A percentile compares a stretch with the other conserved stretches of the same genome.
Conservation (phyloP, 345 rosid genomes). For the Dovyalis caffra region DNA sequence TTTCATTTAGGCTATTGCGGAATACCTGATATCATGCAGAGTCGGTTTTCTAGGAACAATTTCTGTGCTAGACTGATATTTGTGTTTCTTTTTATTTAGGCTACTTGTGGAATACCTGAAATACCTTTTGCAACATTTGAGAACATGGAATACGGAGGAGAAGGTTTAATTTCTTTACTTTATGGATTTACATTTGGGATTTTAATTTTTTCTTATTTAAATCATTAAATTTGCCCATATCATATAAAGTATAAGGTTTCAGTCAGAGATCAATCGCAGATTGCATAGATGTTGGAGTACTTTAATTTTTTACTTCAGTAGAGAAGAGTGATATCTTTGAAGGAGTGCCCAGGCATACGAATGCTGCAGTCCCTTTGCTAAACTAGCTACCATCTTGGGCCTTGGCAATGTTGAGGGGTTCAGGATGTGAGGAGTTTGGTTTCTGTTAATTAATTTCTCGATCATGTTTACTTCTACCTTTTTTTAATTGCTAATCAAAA, state of each 20-base stretch:
- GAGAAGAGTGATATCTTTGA: neutral
- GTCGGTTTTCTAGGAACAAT: neutral
- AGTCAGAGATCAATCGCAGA: neutral
- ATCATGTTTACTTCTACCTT: neutral
- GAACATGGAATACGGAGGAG: slow-evolving; percentile 92
- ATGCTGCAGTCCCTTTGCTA: neutral
- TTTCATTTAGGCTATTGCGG: neutral
- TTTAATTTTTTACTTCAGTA: neutral
- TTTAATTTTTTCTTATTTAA: neutral
- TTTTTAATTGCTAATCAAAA: neutral
- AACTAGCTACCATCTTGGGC: neutral
- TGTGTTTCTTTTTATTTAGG: slow-evolving; percentile 46
- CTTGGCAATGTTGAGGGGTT: neutral
- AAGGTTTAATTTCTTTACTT: slow-evolving; percentile 56
- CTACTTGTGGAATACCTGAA: slow-evolving; percentile 93
- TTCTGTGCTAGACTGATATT: slow-evolving; percentile 15
- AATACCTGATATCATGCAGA: neutral
- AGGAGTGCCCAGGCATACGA: neutral
- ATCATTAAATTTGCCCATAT: neutral
- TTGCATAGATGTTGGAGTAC: neutral
- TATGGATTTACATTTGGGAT: neutral
- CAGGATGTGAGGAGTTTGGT: neutral
- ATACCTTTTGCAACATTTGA: slow-evolving; percentile 87
- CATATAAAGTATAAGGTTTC: neutral
- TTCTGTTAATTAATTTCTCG: neutral